Evolutionary conservation across 352 stramenopile genomes (phyloP), one percentile per base, ranked within the genome.

Genomic region (Phytophthora uliginosa): DNA sequence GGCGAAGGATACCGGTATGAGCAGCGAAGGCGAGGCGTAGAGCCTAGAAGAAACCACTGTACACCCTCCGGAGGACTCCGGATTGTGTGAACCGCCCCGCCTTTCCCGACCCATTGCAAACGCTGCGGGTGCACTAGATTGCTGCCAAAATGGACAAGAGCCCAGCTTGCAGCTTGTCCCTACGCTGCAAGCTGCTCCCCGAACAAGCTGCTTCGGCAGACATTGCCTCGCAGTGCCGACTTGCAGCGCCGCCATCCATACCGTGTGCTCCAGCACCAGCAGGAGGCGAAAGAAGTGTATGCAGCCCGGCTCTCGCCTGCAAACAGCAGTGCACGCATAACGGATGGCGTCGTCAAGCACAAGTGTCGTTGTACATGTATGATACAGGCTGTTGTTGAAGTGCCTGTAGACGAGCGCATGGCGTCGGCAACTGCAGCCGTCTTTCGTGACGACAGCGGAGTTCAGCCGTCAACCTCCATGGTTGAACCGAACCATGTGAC

Each of bases 221-320:
- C 26, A 53, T 55, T 40, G 52, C 28, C 52, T 38, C 42, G 52
- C 60, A 59, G 28, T 63, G 38, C 31, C 24, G 33, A 17, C 24
- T 33, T 59, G 24, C 45, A 70, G 54, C 18, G 17, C 22, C 33
- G 50, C 66, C 66, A 73, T 50, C 59, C 59, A 73, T 73, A 73
- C 59, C 66, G 66, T 69, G 47, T 73, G 59, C 66, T 22, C 28
- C 33, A 8, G 59, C 40, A 66, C 56, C 66, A 73, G 34, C 40
- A 42, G 66, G 66, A 22, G 58, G 65, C 59, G 52, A 67, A 50
- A 68, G 31, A 69, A 68, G 31, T 67, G 65, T 31, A 59, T 28
- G 31, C 34, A 38, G 22, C 65, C 65, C 57, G 65, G 60, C 65
- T 72, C 65, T 67, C 26, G 18, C 45, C 13, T 17, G 36, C n/a